These are phyloP conservation scores for Collybiopsis luxurians DNA, from an alignment of 768 basidiomycete genomes.

Conservation along the genomic window DNA sequence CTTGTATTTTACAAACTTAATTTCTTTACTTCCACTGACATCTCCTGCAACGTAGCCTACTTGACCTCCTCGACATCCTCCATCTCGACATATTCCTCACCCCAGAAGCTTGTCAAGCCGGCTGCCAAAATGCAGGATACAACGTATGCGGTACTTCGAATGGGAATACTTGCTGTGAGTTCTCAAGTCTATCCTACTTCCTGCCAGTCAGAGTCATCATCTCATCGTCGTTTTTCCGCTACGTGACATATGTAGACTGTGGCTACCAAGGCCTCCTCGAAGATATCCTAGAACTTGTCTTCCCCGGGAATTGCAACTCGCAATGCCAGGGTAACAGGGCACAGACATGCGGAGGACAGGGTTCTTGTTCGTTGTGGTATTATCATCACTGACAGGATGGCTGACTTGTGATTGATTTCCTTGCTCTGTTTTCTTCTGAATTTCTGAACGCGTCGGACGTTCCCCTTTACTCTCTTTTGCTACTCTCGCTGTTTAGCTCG, in stretches of 20 bases:
- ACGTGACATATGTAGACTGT: not conserved
- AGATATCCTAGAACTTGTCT: not conserved
- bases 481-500: too few species aligned
- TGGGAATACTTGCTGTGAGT: not conserved
- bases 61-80: not conserved
- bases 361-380: not conserved
- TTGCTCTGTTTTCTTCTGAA: too few species aligned
- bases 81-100: not conserved
- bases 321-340: not conserved
- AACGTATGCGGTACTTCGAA: not conserved
- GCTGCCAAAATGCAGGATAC: not conserved
- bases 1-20: not conserved
- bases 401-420: too few species aligned
- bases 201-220: not conserved
- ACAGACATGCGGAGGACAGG: not conserved
- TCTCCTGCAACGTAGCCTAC: not conserved
- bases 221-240: not conserved
- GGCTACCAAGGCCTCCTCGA: not conserved
- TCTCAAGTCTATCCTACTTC: too few species aligned
- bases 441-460: too few species aligned
- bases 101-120: not conserved
- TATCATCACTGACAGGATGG: slow-evolving; percentile 29
- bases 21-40: not conserved
- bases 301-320: not conserved
- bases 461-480: too few species aligned